phyloP scores from a whole-genome alignment of 176 grass and related monocot genomes.

The Carex kokanica region DNA sequence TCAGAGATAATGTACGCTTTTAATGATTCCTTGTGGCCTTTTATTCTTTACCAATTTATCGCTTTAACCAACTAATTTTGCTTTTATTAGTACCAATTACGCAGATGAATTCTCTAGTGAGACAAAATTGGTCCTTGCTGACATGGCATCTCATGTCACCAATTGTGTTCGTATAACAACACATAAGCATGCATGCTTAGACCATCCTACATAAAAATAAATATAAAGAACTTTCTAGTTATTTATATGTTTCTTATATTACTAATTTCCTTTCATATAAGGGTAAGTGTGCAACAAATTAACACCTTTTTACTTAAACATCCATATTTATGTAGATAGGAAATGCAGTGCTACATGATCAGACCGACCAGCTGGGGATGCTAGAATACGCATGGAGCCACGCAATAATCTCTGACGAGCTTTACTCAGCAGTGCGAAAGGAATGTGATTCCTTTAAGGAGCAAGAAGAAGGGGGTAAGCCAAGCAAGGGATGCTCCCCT shows the following conservation, averaged over 20 bases:
- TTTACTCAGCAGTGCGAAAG: conserved; percentile 60
- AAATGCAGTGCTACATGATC: conserved; percentile 90
- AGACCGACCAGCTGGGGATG: conserved; percentile 90
- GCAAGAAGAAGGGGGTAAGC: conserved; percentile 50
- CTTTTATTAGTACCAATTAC: not conserved
- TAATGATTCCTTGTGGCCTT: not conserved
- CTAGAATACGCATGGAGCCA: conserved; percentile 99
- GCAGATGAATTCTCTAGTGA: not conserved
- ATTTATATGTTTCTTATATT: not conserved
- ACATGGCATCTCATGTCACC: not conserved
- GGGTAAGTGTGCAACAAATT: not conserved
- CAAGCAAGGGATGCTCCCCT: conserved; percentile 58
- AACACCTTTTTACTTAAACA: not conserved
- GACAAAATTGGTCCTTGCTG: not conserved
- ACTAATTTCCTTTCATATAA: not conserved
- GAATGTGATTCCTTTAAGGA: conserved; percentile 96
- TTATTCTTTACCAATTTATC: not conserved
- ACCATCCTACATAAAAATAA: not conserved
- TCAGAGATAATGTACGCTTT: not conserved
- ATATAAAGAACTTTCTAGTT: not conserved
- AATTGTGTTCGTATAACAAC: not conserved
- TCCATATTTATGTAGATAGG: conserved; percentile 53
- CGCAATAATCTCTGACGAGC: conserved; percentile 94
- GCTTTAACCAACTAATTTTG: not conserved
- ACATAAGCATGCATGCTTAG: not conserved